phyloP scores from a whole-genome alignment of 805 yeast genomes.

The Martiniozyma abietophila region DNA sequence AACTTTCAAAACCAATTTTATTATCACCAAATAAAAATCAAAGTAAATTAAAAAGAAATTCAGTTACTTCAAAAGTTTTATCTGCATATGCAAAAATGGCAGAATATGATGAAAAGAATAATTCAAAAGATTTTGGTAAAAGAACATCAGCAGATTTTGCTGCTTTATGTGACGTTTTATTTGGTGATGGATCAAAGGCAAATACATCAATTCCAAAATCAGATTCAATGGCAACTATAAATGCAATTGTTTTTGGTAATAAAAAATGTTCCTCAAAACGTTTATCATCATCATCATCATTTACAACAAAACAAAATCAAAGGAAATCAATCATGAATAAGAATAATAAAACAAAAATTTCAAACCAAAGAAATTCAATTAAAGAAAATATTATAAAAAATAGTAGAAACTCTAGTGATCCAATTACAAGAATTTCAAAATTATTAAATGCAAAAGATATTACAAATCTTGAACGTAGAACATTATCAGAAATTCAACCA shows the following conservation, averaged over 20 bases:
- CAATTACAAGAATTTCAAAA: constrained; percentile 27
- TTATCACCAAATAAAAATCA: constrained; percentile 6
- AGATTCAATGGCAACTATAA: constrained; percentile 42
- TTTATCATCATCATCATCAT: constrained; percentile 6
- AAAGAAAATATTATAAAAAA: constrained; percentile 18
- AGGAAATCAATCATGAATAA: constrained; percentile 2
- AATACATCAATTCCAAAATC: constrained; percentile 18
- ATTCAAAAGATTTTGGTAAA: constrained; percentile 62
- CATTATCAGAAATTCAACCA: constrained; percentile 31
- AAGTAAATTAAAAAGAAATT: constrained; percentile 49
- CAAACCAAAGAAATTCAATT: too few species aligned
- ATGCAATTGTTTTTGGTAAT: constrained; percentile 33
- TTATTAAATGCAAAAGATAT: constrained; percentile 38
- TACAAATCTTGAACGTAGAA: constrained; percentile 35
- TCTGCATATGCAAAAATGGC: constrained; percentile 67
- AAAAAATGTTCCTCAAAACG: constrained; percentile 13
- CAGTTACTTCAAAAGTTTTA: constrained; percentile 61
- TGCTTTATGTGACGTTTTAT: constrained; percentile 64
- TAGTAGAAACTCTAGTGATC: constrained; percentile 24
- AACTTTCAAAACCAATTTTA: constrained; percentile 2
- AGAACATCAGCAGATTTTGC: constrained; percentile 76
- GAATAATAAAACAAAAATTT: constrained; percentile 3
- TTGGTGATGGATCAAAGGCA: constrained; percentile 51
- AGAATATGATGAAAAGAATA: constrained; percentile 45
- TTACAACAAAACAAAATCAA: constrained; percentile 1